Evolutionary conservation across 306 rosid genomes (phyloP).

Genomic region (Cucumis melo): DNA sequence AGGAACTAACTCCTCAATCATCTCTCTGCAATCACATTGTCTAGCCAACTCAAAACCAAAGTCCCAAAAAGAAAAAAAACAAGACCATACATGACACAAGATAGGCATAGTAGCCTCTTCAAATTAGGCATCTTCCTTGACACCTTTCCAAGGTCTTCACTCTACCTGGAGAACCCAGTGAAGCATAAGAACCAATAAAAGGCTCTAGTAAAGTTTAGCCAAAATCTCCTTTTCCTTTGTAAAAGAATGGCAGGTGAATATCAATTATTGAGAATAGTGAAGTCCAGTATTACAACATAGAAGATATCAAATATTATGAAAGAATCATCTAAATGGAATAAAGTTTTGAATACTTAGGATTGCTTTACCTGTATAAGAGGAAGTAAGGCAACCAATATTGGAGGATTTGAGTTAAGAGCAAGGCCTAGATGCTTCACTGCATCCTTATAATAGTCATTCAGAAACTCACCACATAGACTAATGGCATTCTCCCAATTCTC

Average conservation of each 20-base stretch:
- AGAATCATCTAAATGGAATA: neutral
- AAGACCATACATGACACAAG: no score
- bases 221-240: no score
- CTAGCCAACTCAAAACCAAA: no score
- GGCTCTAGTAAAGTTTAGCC: no score
- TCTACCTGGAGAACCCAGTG: no score
- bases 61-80: no score
- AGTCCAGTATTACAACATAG: neutral
- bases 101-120: no score
- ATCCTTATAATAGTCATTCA: slow-evolving; percentile 30
- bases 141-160: no score
- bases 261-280: neutral
- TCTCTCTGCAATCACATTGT: no score
- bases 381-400: slow-evolving; percentile 43
- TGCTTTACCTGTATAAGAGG: slow-evolving; percentile 73
- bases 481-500: slow-evolving; percentile 30
- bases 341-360: neutral
- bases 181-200: no score
- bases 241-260: neutral
- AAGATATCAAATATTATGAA: slow-evolving; percentile 3
- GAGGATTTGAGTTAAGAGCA: slow-evolving; percentile 40
- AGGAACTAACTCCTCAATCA: no score
- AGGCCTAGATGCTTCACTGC: slow-evolving; percentile 44
- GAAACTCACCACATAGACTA: slow-evolving; percentile 15
- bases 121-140: no score